These are phyloP conservation scores for Cercospora sp. DNA, from an alignment of 2,329 filamentous ascomycete genomes.

Conservation along the genomic window DNA sequence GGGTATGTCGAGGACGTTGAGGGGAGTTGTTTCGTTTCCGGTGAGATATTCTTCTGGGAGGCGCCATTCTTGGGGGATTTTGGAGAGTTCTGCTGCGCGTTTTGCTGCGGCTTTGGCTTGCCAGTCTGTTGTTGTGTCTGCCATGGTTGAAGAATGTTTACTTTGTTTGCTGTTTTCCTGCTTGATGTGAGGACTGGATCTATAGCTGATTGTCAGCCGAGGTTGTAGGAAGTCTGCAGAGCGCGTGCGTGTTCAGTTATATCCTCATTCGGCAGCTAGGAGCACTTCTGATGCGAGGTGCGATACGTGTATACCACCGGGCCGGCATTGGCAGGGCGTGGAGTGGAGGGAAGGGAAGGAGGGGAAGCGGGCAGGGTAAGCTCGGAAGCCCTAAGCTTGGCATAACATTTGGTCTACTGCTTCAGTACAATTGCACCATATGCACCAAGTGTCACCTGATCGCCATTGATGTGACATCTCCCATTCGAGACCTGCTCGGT, in stretches of 20 bases:
- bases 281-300: neutral
- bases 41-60: constrained; percentile 22
- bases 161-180: neutral
- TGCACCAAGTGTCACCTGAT: constrained; percentile 17
- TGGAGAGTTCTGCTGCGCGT: constrained; percentile 15
- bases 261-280: neutral
- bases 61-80: constrained; percentile 20
- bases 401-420: constrained; percentile 18
- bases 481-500: constrained; percentile 25
- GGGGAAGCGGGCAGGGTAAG: neutral
- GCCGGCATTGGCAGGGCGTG: neutral
- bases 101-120: constrained; percentile 18
- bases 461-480: constrained; percentile 13
- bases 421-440: constrained; percentile 19
- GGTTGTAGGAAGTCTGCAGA: neutral
- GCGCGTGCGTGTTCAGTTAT: neutral
- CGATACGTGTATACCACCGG: neutral
- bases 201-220: neutral
- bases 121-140: neutral
- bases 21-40: constrained; percentile 21
- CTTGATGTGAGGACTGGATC: neutral
- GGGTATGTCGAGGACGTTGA: constrained; percentile 52
- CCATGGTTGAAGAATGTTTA: neutral
- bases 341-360: neutral
- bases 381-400: neutral